phyloP scores from a whole-genome alignment of 148 eudicot species.

The Linanthus parryae region DNA sequence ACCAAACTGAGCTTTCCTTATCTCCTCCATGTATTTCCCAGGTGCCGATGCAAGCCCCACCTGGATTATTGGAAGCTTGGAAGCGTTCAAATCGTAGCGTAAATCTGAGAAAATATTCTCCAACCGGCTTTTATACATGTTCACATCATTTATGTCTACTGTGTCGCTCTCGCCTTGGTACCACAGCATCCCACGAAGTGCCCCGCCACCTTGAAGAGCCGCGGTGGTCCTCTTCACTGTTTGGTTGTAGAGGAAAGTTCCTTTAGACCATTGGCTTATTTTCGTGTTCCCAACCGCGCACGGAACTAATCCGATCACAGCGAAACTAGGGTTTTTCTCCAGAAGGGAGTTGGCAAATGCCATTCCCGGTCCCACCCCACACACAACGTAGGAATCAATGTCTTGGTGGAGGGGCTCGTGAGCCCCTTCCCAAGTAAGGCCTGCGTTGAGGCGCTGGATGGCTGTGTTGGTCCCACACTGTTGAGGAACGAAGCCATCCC shows the following conservation, averaged over 20 bases:
- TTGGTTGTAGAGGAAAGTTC: slow-evolving; percentile 33
- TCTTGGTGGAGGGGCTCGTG: slow-evolving; percentile 57
- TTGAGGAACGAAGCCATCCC: slow-evolving; percentile 46
- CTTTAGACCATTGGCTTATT: slow-evolving; percentile 52
- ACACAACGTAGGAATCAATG: slow-evolving; percentile 36
- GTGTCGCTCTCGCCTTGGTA: slow-evolving; percentile 80
- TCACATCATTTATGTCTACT: slow-evolving; percentile 25
- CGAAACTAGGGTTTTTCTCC: slow-evolving; percentile 11
- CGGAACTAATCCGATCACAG: slow-evolving; percentile 61
- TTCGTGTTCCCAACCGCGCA: slow-evolving; percentile 72
- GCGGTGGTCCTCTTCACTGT: slow-evolving; percentile 30
- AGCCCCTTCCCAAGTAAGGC: slow-evolving; percentile 42
- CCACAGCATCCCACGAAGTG: slow-evolving; percentile 49
- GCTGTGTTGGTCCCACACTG: slow-evolving; percentile 22
- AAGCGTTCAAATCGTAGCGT: slow-evolving; percentile 36
- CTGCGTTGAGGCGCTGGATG: slow-evolving; percentile 36
- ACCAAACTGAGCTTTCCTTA: slow-evolving; percentile 32
- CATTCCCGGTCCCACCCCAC: slow-evolving; percentile 77
- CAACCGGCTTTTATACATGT: slow-evolving; percentile 38
- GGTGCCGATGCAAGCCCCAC: slow-evolving; percentile 38
- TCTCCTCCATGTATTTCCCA: slow-evolving; percentile 22
- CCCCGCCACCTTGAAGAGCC: slow-evolving; percentile 42
- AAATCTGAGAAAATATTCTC: slow-evolving; percentile 38
- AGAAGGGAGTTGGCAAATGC: slow-evolving; percentile 40
- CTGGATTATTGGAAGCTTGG: slow-evolving; percentile 47